These are phyloP conservation scores for Amauroascus verrucosus DNA, from an alignment of 2,329 filamentous ascomycete species.

Conservation along the genomic window DNA sequence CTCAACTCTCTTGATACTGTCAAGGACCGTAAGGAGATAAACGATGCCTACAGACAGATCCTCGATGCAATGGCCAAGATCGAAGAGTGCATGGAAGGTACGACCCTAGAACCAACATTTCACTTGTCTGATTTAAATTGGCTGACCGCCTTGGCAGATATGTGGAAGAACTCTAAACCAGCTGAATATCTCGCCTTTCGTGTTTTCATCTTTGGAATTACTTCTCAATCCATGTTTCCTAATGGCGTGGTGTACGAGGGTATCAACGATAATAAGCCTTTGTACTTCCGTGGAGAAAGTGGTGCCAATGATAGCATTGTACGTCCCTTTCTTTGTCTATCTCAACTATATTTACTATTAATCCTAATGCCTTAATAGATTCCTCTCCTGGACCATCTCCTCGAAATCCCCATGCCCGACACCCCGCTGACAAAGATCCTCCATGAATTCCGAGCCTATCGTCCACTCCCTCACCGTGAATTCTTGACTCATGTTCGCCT, in stretches of 20 bases:
- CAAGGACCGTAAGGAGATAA: constrained; percentile 48
- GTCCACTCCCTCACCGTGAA: constrained; percentile 76
- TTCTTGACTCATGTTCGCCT: constrained; percentile 65
- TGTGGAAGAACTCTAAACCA: constrained; percentile 85
- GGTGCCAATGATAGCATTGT: constrained; percentile 91
- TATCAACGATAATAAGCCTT: constrained; percentile 57
- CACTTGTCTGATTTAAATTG: neutral
- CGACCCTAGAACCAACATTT: constrained; percentile 19
- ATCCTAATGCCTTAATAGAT: constrained; percentile 39
- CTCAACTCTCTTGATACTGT: constrained; percentile 47
- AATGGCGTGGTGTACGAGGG: constrained; percentile 84
- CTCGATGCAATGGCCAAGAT: constrained; percentile 57
- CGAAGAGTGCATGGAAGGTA: constrained; percentile 68
- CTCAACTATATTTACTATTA: neutral
- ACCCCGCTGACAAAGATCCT: constrained; percentile 85
- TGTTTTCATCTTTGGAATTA: constrained; percentile 96
- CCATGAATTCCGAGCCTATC: constrained; percentile 77
- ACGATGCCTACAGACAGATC: constrained; percentile 53
- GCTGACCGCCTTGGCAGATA: constrained; percentile 39
- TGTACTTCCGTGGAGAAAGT: constrained; percentile 81
- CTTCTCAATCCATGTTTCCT: constrained; percentile 86
- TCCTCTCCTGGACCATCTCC: constrained; percentile 76
- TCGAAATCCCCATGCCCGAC: constrained; percentile 75
- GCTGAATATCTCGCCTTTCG: constrained; percentile 79
- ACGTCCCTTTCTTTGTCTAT: constrained; percentile 16